Base-by-base conservation (phyloP, 495 filamentous ascomycete species). In the Neurospora intermedia region DNA sequence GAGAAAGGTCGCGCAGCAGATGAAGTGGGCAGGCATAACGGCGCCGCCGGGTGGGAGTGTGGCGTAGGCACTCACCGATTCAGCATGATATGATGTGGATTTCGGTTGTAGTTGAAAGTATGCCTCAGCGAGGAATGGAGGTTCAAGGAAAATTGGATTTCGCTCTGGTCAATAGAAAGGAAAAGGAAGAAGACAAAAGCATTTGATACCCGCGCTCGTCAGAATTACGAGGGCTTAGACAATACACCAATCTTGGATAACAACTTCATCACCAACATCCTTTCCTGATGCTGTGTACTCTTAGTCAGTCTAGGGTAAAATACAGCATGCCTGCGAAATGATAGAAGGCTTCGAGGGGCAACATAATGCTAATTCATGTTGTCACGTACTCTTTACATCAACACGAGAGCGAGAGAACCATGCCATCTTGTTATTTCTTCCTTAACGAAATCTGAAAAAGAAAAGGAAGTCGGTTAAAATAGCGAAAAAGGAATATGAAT, bases 1-100 rank as follows among this genome's bases (percentile, higher is more conserved):
- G 31, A 74, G 82, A 66, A 83, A 82, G 76, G 81, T 27, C 40
- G 78, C 72, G 76, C 74, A 74, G 6, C 76, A 78, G 48, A 78
- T 77, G 0, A 85, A 82, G 76, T 74, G 79, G 75, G 31, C 71
- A 13, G 54, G 54, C 2, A 9, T 62, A 1, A 16, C 54, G 23
- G 54, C 54, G 54, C 54, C 54, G 13, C 54, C 54, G 11, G 48
- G 48, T 15, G 48, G 48, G 10, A 31, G 23, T 35, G 54, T 62
- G 18, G 54, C 15, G 15, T 62, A 62, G 27, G 23, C 16, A 15
- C 27, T 27, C 27, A 27, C 0, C 2, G 11, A 16, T 1, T 31
- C 31, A 13, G 13, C 48, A 31, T 31, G 2, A 59, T 23, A 31
- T 13, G 45, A 3, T 9, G 43, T 38, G 18, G 46, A 16, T 9